Evolutionary conservation across 768 basidiomycete species (phyloP), one percentile per base, ranked within the genome.

Genomic region (Tulasnella sp.): DNA sequence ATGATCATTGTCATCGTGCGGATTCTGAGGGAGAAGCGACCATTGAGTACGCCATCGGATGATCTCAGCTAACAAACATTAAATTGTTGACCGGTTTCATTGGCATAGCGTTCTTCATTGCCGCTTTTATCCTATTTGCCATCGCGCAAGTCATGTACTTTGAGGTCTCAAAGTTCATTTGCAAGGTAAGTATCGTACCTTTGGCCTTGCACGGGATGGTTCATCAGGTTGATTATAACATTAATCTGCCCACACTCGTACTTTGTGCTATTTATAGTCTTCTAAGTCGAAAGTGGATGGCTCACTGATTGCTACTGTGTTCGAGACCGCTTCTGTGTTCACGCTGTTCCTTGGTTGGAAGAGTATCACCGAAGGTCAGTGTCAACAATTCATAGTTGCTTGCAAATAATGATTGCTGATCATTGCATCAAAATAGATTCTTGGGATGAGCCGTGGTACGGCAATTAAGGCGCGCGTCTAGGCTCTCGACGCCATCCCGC

Each of bases 321-420:
- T 94, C 48, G 89, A 94, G 67, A 88, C 88, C 0, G 82, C 78
- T 0, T 72, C 85, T 0, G 80, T 94, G 1, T 78, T 73, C 10
- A 71, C 80, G 2, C 62, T 94, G 19, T 92, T 80, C 68, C 67
- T 83, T 15, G 90, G 80, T n/a, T 94, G 92, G 92, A 75, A 76
- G 70, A 83, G 83, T 68, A 89, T 92, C 59, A 92, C 91, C 17
- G 91, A 93, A 81, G 87, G 88, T 83, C 60, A 51, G 79, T 59
- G 12, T 29, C n/a, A n/a, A n/a, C n/a, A n/a, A n/a, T n/a, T n/a
- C n/a, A n/a, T n/a, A n/a, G n/a, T n/a, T 61, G 9, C 27, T 24
- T 12, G 17, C 27, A 41, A n/a, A 9, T 43, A 43, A 42, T n/a
- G n/a, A n/a, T n/a, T n/a, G n/a, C 44, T 48, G 44, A 49, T 45